phyloP scores from a whole-genome alignment of 768 basidiomycete species.

The Naganishia antarctica region DNA sequence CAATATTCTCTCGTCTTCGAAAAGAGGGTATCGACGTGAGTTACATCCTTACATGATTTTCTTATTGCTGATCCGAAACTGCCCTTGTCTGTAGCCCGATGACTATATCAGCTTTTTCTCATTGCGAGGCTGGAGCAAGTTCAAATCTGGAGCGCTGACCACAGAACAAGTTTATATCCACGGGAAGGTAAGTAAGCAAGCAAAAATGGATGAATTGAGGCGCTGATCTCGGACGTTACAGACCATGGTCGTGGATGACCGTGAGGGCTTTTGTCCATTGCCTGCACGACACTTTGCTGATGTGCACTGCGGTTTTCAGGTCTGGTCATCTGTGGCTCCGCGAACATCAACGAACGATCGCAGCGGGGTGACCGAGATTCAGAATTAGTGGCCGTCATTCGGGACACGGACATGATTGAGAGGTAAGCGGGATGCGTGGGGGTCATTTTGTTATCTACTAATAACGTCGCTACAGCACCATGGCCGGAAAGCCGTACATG shows the following conservation, averaged over 20 bases:
- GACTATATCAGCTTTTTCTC: constrained; percentile 89
- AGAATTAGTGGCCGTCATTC: constrained; percentile 83
- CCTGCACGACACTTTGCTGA: neutral
- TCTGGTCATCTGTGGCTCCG: constrained; percentile 55
- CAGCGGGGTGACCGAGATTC: constrained; percentile 95
- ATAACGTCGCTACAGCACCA: constrained; percentile 58
- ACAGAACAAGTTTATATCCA: constrained; percentile 95
- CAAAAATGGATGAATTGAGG: neutral
- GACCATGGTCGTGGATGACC: constrained; percentile 83
- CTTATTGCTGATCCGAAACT: constrained; percentile 43
- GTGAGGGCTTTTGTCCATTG: constrained; percentile 45
- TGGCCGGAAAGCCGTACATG: constrained; percentile 91
- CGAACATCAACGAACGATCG: constrained; percentile 96
- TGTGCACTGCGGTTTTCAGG: neutral
- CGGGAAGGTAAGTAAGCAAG: constrained; percentile 57
- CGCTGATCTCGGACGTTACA: constrained; percentile 27
- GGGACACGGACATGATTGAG: constrained; percentile 96
- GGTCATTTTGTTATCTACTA: neutral
- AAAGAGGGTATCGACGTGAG: constrained; percentile 84
- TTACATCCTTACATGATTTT: constrained; percentile 67
- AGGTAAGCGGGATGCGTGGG: constrained; percentile 56
- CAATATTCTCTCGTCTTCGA: constrained; percentile 78
- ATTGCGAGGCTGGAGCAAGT: constrained; percentile 86
- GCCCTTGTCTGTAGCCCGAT: constrained; percentile 67
- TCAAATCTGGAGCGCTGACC: constrained; percentile 73